phyloP scores from a whole-genome alignment of 148 eudicot genomes.

The Beta vulgaris region DNA sequence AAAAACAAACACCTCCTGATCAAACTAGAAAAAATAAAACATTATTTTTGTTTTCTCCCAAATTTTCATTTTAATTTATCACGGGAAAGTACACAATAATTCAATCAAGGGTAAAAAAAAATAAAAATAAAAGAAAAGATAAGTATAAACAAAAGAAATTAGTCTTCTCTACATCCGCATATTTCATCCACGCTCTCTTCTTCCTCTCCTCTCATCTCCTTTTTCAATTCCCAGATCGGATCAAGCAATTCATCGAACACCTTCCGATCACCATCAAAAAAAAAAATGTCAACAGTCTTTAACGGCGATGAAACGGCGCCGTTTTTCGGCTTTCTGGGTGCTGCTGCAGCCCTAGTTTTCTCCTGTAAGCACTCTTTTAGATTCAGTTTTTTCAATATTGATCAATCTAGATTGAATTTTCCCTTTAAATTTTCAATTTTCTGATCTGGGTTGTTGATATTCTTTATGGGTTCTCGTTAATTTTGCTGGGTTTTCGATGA shows the following conservation, averaged over 20 bases:
- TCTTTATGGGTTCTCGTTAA: no score
- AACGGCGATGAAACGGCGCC: constrained; percentile 88
- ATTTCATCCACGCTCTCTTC: constrained; percentile 11
- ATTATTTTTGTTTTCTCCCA: no score
- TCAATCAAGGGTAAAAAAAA: neutral
- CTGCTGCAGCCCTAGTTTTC: constrained; percentile 76
- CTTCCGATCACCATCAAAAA: constrained; percentile 21
- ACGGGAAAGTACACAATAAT: neutral
- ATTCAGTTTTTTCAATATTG: neutral
- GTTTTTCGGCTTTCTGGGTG: constrained; percentile 81
- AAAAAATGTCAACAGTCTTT: constrained; percentile 43
- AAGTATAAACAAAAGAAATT: neutral
- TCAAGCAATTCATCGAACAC: constrained; percentile 9
- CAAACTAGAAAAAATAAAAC: neutral
- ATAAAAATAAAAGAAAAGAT: neutral
- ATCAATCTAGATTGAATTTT: neutral
- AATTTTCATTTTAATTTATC: neutral
- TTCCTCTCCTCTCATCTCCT: constrained; percentile 1
- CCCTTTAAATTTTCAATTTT: neutral
- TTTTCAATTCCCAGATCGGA: constrained; percentile 25
- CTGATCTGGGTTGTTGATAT: neutral
- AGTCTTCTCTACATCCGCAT: constrained; percentile 16
- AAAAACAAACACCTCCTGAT: neutral
- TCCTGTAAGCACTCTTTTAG: constrained; percentile 43
- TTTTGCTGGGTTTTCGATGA: neutral